A percentile compares a stretch with the other conserved stretches of the same genome.
These are phyloP conservation scores for Setaria viridis DNA, from an alignment of 202 grass and related monocot genomes.

Conservation along the genomic window DNA sequence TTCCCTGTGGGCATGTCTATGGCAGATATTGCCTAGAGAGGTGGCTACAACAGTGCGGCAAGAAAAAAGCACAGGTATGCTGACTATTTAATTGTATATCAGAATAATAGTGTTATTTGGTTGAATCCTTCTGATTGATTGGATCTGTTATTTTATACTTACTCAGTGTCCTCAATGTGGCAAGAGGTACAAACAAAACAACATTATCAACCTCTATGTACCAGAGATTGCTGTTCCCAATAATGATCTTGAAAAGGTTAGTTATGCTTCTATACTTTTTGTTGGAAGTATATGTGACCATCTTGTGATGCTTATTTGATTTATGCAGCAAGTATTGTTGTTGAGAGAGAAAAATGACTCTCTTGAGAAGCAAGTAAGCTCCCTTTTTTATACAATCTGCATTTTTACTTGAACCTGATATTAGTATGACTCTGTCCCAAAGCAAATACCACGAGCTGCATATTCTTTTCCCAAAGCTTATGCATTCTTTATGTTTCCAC, in stretches of 20 bases:
- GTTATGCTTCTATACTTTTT: slow-evolving; percentile 39
- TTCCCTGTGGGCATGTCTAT: slow-evolving; percentile 97
- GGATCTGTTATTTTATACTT: slow-evolving; percentile 21
- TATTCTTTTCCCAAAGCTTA: slow-evolving; percentile 40
- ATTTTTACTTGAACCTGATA: slow-evolving; percentile 4
- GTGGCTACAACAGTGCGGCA: slow-evolving; percentile 71
- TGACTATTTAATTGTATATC: slow-evolving; percentile 34
- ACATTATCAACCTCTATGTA: slow-evolving; percentile 90
- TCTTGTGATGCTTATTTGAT: slow-evolving; percentile 49
- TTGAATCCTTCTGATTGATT: slow-evolving; percentile 29
- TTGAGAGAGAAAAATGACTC: slow-evolving; percentile 70
- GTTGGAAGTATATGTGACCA: slow-evolving; percentile 39
- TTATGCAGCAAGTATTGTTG: slow-evolving; percentile 76
- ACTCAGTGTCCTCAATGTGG: slow-evolving; percentile 93
- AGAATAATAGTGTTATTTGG: slow-evolving; percentile 23
- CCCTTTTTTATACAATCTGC: slow-evolving; percentile 2
- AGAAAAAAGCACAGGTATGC: slow-evolving; percentile 66
- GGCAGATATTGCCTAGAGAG: slow-evolving; percentile 88
- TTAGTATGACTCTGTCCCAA: not conserved
- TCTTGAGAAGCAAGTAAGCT: slow-evolving; percentile 76
- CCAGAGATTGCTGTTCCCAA: slow-evolving; percentile 81
- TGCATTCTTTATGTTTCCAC: slow-evolving; percentile 31
- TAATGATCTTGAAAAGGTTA: slow-evolving; percentile 92
- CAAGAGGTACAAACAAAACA: slow-evolving; percentile 59
- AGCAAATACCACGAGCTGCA: slow-evolving; percentile 17